These are phyloP conservation scores for Talaromyces adpressus DNA, from an alignment of 495 filamentous ascomycete genomes.

Conservation along the genomic window DNA sequence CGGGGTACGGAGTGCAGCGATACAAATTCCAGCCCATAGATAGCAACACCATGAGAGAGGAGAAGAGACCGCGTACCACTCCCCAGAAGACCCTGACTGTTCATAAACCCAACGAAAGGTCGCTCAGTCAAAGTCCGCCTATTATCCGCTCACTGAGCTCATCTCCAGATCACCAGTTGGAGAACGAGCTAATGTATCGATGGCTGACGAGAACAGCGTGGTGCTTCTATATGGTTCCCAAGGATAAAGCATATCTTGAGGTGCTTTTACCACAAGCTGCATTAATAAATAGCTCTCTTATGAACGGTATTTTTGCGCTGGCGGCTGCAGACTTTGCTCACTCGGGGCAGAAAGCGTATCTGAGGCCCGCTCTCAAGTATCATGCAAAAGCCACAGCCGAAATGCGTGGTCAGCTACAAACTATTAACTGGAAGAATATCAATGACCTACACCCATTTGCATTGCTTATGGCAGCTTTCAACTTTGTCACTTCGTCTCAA, in stretches of 20 bases:
- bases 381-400: too few relatives aligned
- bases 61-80: background rate
- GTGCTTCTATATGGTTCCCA: background rate
- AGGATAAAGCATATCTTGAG: too few relatives aligned
- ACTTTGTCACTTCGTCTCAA: background rate
- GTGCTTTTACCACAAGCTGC: too few relatives aligned
- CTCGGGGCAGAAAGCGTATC: too few relatives aligned
- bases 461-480: too few relatives aligned
- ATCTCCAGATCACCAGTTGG: background rate
- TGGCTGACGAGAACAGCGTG: constrained; percentile 2
- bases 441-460: too few relatives aligned
- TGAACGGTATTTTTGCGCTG: too few relatives aligned
- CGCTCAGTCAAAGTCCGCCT: background rate
- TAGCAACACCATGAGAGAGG: background rate
- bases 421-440: too few relatives aligned
- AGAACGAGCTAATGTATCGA: background rate
- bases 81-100: background rate
- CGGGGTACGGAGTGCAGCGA: background rate
- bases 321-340: too few relatives aligned
- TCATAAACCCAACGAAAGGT: background rate
- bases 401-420: too few relatives aligned
- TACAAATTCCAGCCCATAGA: background rate
- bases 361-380: background rate
- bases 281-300: too few relatives aligned
- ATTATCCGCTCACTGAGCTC: background rate